phyloP scores from a whole-genome alignment of 2,329 filamentous ascomycete species.

The Tolypocladium inflatum region DNA sequence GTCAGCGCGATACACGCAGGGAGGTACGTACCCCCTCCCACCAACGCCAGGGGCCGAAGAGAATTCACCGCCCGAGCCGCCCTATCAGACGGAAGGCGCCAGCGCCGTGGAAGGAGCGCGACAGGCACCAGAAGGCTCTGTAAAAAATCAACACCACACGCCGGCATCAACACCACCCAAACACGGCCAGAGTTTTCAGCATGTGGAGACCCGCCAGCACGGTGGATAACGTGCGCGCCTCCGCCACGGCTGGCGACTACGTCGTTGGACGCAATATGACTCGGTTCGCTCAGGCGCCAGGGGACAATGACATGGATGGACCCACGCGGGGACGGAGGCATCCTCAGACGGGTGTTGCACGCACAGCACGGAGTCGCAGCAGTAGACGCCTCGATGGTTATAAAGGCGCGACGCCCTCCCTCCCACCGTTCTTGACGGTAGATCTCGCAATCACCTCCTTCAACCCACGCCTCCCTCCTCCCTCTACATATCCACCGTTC shows the following conservation, averaged over 20 bases:
- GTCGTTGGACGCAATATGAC: background rate
- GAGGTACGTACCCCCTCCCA: background rate
- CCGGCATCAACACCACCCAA: background rate
- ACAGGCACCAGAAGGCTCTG: background rate
- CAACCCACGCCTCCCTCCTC: constrained; percentile 3
- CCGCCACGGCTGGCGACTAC: background rate
- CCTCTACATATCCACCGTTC: constrained; percentile 1
- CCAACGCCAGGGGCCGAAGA: background rate
- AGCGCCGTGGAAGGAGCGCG: background rate
- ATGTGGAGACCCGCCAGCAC: background rate
- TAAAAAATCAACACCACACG: background rate
- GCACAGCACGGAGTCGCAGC: constrained; percentile 1
- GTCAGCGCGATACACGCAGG: background rate
- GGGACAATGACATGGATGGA: background rate
- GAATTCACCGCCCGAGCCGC: background rate
- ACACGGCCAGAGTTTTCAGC: background rate
- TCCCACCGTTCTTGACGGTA: constrained; percentile 33
- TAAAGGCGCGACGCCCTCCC: constrained; percentile 21
- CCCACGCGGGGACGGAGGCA: constrained; percentile 2
- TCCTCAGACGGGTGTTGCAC: background rate
- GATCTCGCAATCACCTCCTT: constrained; percentile 8
- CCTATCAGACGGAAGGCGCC: background rate
- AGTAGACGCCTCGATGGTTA: constrained; percentile 10
- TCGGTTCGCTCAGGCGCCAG: background rate
- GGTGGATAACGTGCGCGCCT: background rate